Evolutionary conservation across 352 stramenopile genomes (phyloP).

Genomic region (Globisporangium recalcitrans): DNA sequence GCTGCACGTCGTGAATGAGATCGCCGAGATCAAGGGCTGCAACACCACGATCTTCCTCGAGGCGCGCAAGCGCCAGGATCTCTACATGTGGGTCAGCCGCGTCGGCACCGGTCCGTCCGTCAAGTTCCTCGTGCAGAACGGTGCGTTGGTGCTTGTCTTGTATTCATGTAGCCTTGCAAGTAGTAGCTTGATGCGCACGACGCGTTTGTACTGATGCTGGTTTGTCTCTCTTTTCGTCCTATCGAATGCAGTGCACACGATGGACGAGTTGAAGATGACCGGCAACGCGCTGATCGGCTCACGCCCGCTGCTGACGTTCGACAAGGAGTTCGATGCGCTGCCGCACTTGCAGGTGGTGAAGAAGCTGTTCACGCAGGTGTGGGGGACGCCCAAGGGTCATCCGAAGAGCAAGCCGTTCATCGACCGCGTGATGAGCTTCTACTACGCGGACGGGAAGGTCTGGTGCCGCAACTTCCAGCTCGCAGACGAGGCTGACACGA

Average conservation of each 20-base stretch:
- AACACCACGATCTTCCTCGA: constrained; percentile 97
- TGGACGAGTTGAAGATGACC: constrained; percentile 99
- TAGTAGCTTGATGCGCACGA: neutral
- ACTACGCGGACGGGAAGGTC: constrained; percentile 91
- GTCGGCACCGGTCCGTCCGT: constrained; percentile 93
- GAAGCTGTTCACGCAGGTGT: constrained; percentile 93
- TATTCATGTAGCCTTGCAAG: no score
- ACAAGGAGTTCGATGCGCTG: constrained; percentile 87
- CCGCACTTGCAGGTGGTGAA: constrained; percentile 96
- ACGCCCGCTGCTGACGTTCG: constrained; percentile 97
- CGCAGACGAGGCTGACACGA: constrained; percentile 84
- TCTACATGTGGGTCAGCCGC: constrained; percentile 98
- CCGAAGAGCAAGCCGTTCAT: constrained; percentile 99
- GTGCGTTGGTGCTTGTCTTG: constrained; percentile 21
- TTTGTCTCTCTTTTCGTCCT: neutral
- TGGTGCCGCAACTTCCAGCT: constrained; percentile 99
- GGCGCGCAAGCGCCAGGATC: constrained; percentile 95
- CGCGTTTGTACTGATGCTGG: neutral
- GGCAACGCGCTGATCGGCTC: constrained; percentile 98
- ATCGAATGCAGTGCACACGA: constrained; percentile 93
- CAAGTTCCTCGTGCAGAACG: constrained; percentile 98
- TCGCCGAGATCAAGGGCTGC: constrained; percentile 98
- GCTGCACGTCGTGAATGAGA: constrained; percentile 96
- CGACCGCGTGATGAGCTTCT: constrained; percentile 98
- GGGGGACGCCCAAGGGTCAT: constrained; percentile 96